A percentile compares a stretch with the other conserved stretches of the same genome.
Conservation (phyloP, 2,329 filamentous ascomycete species). For the Grosmannia clavigera region DNA sequence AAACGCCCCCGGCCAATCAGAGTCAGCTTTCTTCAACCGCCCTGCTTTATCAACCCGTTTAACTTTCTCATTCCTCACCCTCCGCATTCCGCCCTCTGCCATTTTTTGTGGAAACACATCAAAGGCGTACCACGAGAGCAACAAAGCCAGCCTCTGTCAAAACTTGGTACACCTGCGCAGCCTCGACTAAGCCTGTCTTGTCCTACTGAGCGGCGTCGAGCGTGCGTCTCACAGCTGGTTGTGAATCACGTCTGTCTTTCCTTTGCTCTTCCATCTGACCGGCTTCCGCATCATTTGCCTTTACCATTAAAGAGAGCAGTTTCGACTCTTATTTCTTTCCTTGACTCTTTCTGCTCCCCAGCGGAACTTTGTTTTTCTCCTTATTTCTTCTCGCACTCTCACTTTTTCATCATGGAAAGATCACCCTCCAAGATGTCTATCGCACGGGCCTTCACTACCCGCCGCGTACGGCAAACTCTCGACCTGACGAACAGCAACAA, state of each 20-base stretch:
- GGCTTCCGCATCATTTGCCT: neutral
- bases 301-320: neutral
- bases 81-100: neutral
- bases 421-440: conserved; percentile 25
- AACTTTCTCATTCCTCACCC: neutral
- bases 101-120: neutral
- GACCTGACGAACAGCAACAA: conserved; percentile 22
- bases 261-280: neutral
- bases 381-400: neutral
- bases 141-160: neutral
- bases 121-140: neutral
- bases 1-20: conserved; percentile 7
- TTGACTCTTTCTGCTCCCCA: neutral
- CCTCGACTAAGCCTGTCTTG: neutral
- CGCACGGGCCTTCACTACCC: conserved; percentile 59
- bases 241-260: conserved; percentile 4
- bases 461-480: conserved; percentile 46
- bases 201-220: neutral
- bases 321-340: neutral
- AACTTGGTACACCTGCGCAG: neutral
- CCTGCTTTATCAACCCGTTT: neutral
- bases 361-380: neutral
- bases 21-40: neutral
- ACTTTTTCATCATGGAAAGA: neutral
- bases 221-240: conserved; percentile 11